Evolutionary conservation across 2,329 filamentous ascomycete genomes (phyloP).

Genomic region (Ceratocystiopsis brevicomis): DNA sequence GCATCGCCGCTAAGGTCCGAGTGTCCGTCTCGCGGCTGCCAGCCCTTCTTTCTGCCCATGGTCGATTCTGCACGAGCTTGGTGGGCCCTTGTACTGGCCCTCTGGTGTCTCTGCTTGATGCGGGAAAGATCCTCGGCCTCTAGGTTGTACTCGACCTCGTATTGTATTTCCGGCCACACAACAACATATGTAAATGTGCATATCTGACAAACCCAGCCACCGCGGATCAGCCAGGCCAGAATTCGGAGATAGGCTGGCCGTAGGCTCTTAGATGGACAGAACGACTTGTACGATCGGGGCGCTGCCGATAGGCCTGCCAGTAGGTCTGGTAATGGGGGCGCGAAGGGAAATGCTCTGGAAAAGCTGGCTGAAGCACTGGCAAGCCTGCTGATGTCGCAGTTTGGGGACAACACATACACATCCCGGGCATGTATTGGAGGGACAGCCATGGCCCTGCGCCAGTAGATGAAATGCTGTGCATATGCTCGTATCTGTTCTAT

Average conservation of each 20-base stretch:
- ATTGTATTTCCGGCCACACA: slow-evolving; percentile 64
- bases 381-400: slow-evolving; percentile 60
- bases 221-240: slow-evolving; percentile 79
- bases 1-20: slow-evolving; percentile 5
- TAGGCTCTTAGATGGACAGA: slow-evolving; percentile 76
- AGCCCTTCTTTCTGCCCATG: no score
- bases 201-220: slow-evolving; percentile 85
- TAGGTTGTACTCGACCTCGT: slow-evolving; percentile 55
- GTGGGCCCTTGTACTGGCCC: neutral
- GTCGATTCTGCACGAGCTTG: no score
- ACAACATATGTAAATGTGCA: slow-evolving; percentile 82
- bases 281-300: slow-evolving; percentile 63
- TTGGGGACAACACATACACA: slow-evolving; percentile 79
- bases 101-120: slow-evolving; percentile 14
- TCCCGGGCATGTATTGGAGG: slow-evolving; percentile 79
- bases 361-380: slow-evolving; percentile 52
- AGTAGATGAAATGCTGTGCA: slow-evolving; percentile 86
- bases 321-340: slow-evolving; percentile 70
- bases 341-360: slow-evolving; percentile 60
- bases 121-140: slow-evolving; percentile 40
- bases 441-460: slow-evolving; percentile 81
- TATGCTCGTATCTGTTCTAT: slow-evolving; percentile 69
- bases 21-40: slow-evolving; percentile 3
- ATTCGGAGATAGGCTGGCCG: slow-evolving; percentile 77
- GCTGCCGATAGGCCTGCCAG: slow-evolving; percentile 64